phyloP scores from a whole-genome alignment of 208 protist species.

The Trypanosoma scelopori region DNA sequence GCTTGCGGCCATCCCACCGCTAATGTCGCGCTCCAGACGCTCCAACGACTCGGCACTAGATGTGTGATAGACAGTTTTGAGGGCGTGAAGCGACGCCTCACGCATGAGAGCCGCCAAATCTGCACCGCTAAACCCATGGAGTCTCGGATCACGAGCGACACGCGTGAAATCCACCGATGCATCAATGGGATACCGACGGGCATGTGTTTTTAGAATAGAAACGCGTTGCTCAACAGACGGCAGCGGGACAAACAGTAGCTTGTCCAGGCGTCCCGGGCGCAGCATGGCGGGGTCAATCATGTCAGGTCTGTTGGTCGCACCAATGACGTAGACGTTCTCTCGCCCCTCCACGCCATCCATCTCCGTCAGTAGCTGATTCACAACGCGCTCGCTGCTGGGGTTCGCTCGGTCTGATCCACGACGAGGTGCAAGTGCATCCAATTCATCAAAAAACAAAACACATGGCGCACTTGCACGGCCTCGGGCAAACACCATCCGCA shows the following conservation, averaged over 20 bases:
- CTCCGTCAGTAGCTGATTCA: slow-evolving; percentile 99
- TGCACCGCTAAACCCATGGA: slow-evolving; percentile 95
- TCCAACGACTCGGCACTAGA: slow-evolving; percentile 63
- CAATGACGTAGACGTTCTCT: slow-evolving; percentile 97
- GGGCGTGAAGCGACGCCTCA: slow-evolving; percentile 89
- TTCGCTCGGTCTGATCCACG: slow-evolving; percentile 90
- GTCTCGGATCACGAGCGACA: slow-evolving; percentile 69
- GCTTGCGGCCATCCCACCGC: slow-evolving; percentile 32
- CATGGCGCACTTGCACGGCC: slow-evolving; percentile 93
- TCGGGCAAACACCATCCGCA: slow-evolving; percentile 96
- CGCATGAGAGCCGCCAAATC: slow-evolving; percentile 93
- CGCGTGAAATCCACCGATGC: slow-evolving; percentile 67
- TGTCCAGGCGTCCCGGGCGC: slow-evolving; percentile 97
- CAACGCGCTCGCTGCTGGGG: slow-evolving; percentile 95
- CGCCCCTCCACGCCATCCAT: slow-evolving; percentile 98
- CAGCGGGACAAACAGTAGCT: slow-evolving; percentile 96
- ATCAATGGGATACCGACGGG: slow-evolving; percentile 88
- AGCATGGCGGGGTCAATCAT: slow-evolving; percentile 99
- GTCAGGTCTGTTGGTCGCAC: slow-evolving; percentile 98
- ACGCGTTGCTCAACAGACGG: slow-evolving; percentile 82
- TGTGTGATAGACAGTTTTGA: slow-evolving; percentile 76
- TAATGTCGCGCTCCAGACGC: slow-evolving; percentile 72
- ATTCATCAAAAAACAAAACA: slow-evolving; percentile 99
- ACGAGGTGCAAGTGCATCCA: slow-evolving; percentile 97
- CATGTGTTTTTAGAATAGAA: slow-evolving; percentile 90